Percentiles rank a stretch among this genome's conserved stretches.
These are phyloP conservation scores for Dryas alaskensis DNA, from an alignment of 306 rosid species.

Conservation along the genomic window DNA sequence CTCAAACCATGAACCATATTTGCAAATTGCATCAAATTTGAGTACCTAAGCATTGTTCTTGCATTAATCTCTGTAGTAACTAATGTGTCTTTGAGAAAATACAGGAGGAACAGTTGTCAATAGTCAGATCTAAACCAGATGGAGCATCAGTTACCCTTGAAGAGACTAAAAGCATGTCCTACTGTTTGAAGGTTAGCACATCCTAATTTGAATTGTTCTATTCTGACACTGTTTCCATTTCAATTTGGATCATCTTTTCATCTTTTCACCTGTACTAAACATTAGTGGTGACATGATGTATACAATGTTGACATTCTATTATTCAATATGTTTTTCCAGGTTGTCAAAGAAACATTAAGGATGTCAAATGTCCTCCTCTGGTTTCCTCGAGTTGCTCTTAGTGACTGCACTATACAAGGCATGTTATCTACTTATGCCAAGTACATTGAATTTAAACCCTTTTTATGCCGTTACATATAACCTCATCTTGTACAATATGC, in stretches of 20 bases:
- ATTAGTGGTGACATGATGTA: constrained; percentile 11
- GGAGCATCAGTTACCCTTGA: constrained; percentile 50
- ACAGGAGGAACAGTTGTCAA: constrained; percentile 63
- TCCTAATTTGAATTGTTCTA: background rate
- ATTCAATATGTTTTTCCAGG: constrained; percentile 38
- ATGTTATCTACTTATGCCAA: constrained; percentile 14
- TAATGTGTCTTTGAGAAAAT: background rate
- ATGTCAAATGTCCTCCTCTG: constrained; percentile 66
- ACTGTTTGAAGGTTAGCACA: constrained; percentile 52
- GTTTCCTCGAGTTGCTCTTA: constrained; percentile 70
- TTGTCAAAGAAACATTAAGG: constrained; percentile 72
- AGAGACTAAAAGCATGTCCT: constrained; percentile 57
- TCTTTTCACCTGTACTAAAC: background rate
- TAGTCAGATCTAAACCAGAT: constrained; percentile 46
- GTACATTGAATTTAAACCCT: background rate
- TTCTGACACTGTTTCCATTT: background rate
- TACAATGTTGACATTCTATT: constrained; percentile 15
- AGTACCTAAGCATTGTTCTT: background rate
- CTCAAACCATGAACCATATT: no score
- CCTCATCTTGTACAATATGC: no score
- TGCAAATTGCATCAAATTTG: background rate
- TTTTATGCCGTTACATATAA: no score
- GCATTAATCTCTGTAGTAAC: background rate
- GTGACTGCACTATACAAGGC: constrained; percentile 64
- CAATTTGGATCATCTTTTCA: background rate